Evolutionary conservation across 306 rosid species (phyloP), one percentile per base, ranked within the genome.

Genomic region (Lotus japonicus): DNA sequence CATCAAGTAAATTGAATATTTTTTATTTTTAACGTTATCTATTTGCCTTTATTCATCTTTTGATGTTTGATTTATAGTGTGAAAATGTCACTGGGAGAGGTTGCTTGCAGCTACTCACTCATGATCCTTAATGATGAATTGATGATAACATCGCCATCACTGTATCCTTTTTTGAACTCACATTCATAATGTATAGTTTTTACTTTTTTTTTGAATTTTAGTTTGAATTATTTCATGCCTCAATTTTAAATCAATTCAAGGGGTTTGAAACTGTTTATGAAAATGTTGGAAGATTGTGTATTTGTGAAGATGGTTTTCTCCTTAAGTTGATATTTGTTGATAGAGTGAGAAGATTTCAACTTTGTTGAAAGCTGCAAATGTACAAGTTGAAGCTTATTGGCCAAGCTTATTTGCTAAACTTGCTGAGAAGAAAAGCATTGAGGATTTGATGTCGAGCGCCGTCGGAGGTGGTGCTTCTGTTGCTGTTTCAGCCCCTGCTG

Each of bases 301-400:
- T 23, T 18, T 39, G 17, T 19, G 46, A 53, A n/a, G 17, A 46
- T 28, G 62, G 8, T n/a, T 50, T 70, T 66, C 9, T 81, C 80
- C 74, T 79, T 78, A 57, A 71, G 69, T 75, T 18, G 35, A n/a
- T n/a, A n/a, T n/a, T 13, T 46, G 48, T 42, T 49, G 4, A 72
- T 79, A 89, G 94, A 46, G 86, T 31, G 96, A 89, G n/a, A 89
- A 89, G 77, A 82, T 89, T 60, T 71, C 82, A 6, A 16, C 84
- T 14, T 36, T 87, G 80, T 84, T 89, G 62, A 83, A 85, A 54
- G 67, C 94, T 1, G 94, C 96, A 23, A 77, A 80, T 0, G 65
- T 89, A 63, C 17, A 58, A 2, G 79, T 83, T 31, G 94, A 87
- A 49, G 70, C 90, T 9, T 87, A 83, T 71, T 89, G 94, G 96